Base-by-base conservation (phyloP, 805 yeast species). In the Tetrapisispora namnaoensis region DNA sequence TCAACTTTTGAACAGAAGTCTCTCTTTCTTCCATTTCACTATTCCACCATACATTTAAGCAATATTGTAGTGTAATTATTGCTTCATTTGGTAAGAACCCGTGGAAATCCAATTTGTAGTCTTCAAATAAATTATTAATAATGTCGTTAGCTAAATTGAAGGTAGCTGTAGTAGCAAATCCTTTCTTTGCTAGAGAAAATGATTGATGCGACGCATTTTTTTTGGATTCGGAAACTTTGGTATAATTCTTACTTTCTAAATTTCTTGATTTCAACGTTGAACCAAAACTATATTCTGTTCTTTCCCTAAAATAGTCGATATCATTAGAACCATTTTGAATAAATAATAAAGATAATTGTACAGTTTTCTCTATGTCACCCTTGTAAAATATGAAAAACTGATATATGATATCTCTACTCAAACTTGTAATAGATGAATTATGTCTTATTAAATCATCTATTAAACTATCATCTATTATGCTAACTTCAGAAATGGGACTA, bases 31-130 rank as follows among this genome's bases (percentile, higher is more conserved):
- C 53, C 18, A 72, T 37, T 59, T 85, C 91, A 22, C 68, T 69
- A 1, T 58, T 51, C 91, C 91, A 85, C 93, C 93, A 85, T 4
- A 59, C 63, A 0, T 57, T 40, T 2, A 82, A 58, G 0, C 73
- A 74, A 11, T 37, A 44, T 5, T 58, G 49, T 1, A 74, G 64
- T 1, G 74, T 59, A 1, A 49, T 47, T 7, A 72, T 53, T 0
- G 89, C 87, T 32, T 70, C 72, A 0, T 66, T 55, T 10, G 78
- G 78, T 9, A 65, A 61, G 48, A 73, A 71, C 0, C 75, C 72
- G 61, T 85, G 93, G 8, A 83, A 70, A 65, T 85, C 91, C 2
- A 82, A 27, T 16, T 38, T 53, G 41, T 57, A 53, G 11, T 41
- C 51, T 1, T 47, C 43, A 10, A 55, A 56, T 6, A 67, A 55